A percentile compares a stretch with the other conserved stretches of the same genome.
phyloP scores from a whole-genome alignment of 148 eudicot genomes.

The Spergularia marina region DNA sequence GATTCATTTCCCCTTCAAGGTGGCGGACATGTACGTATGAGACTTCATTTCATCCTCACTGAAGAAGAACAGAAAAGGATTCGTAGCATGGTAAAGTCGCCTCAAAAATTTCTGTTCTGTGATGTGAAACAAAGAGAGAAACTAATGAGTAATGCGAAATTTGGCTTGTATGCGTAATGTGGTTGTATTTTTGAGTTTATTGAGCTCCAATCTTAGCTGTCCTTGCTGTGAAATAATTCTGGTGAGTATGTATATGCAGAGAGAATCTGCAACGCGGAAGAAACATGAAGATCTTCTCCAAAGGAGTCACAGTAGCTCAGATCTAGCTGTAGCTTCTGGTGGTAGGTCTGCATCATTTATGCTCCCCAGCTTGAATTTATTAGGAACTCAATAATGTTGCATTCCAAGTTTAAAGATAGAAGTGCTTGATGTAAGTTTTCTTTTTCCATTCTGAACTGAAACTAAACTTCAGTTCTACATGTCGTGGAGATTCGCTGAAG shows the following conservation, averaged over 20 bases:
- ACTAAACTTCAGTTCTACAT: conserved; percentile 33
- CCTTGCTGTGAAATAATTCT: neutral
- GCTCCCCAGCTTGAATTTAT: neutral
- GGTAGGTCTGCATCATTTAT: conserved; percentile 38
- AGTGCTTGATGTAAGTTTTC: conserved; percentile 6
- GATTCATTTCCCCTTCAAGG: conserved; percentile 67
- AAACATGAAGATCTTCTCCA: conserved; percentile 47
- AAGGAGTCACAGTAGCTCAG: conserved; percentile 31
- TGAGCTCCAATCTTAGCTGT: neutral
- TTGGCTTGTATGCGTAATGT: neutral
- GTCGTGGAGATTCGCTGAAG: conserved; percentile 43
- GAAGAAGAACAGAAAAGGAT: conserved; percentile 69
- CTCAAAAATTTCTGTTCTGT: neutral
- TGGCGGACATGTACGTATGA: conserved; percentile 74
- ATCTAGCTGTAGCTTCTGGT: conserved; percentile 34
- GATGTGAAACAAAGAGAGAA: neutral
- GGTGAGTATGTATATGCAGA: conserved; percentile 33
- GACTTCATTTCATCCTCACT: conserved; percentile 59
- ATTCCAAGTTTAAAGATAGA: conserved; percentile 1
- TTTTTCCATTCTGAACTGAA: conserved; percentile 24
- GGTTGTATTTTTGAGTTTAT: neutral
- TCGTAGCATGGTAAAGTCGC: conserved; percentile 59
- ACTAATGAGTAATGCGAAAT: neutral
- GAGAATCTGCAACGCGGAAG: conserved; percentile 76
- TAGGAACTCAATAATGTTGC: neutral